Evolutionary conservation across 2,329 filamentous ascomycete species (phyloP).

Genomic region (Nannizziopsis arthrosporioides): DNA sequence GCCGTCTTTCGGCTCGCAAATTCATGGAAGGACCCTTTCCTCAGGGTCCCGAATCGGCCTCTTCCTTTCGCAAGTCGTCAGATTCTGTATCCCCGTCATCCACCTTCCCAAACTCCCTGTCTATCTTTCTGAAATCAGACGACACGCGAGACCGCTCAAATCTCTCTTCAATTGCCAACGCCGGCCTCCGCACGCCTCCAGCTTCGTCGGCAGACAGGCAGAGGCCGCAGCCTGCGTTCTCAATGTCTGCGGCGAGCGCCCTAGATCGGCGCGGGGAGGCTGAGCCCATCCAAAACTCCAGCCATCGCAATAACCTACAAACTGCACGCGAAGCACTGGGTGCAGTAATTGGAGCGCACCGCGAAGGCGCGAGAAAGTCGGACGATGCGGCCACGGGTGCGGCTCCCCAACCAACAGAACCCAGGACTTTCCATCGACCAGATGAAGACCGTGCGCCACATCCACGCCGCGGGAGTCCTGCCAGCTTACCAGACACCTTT

Average conservation of each 20-base stretch:
- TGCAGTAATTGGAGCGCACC: slow-evolving; percentile 24
- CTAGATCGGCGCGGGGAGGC: slow-evolving; percentile 25
- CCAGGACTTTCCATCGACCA: slow-evolving; percentile 36
- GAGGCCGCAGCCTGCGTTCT: slow-evolving; percentile 23
- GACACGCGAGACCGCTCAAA: slow-evolving; percentile 27
- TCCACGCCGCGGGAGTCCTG: slow-evolving; percentile 18
- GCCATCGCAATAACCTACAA: slow-evolving; percentile 28
- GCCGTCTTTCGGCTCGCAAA: not conserved
- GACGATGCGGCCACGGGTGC: slow-evolving; percentile 4
- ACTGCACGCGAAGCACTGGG: slow-evolving; percentile 33
- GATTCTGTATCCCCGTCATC: slow-evolving; percentile 21
- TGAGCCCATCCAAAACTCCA: slow-evolving; percentile 18
- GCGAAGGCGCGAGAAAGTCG: slow-evolving; percentile 23
- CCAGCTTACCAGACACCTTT: slow-evolving; percentile 28
- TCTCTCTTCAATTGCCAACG: slow-evolving; percentile 33
- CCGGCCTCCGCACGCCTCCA: slow-evolving; percentile 28
- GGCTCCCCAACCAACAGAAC: slow-evolving; percentile 4
- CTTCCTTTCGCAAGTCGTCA: slow-evolving; percentile 21
- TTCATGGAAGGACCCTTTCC: slow-evolving; percentile 36
- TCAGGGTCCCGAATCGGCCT: slow-evolving; percentile 31
- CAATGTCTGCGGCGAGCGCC: slow-evolving; percentile 42
- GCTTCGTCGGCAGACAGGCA: slow-evolving; percentile 28
- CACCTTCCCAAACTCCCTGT: slow-evolving; percentile 23
- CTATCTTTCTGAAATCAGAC: slow-evolving; percentile 27
- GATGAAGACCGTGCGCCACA: slow-evolving; percentile 3